phyloP scores from a whole-genome alignment of 2,329 filamentous ascomycete species.

The Fusarium nygamai region DNA sequence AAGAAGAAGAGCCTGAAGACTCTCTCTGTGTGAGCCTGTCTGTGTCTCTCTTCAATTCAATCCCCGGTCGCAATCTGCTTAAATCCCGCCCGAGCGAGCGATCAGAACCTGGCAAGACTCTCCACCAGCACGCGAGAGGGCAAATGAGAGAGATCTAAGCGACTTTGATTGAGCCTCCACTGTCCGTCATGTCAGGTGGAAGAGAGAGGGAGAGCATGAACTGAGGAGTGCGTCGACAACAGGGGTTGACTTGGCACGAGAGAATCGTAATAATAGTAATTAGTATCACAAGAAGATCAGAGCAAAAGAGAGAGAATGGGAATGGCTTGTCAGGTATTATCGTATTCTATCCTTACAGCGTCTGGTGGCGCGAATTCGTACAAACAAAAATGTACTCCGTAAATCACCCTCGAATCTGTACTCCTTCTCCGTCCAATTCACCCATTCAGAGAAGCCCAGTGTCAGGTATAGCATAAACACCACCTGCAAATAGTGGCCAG shows the following conservation, averaged over 20 bases:
- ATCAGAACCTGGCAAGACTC: constrained; percentile 35
- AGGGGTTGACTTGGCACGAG: constrained; percentile 3
- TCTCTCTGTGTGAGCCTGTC: neutral
- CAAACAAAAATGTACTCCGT: constrained; percentile 2
- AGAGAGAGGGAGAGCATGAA: constrained; percentile 6
- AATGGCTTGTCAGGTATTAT: neutral
- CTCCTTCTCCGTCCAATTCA: neutral
- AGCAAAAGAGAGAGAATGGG: neutral
- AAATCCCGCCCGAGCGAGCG: constrained; percentile 36
- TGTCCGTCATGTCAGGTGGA: constrained; percentile 2
- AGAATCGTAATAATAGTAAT: neutral
- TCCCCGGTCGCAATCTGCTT: constrained; percentile 42
- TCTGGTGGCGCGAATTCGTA: constrained; percentile 4
- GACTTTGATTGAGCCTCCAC: constrained; percentile 24
- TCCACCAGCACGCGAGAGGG: constrained; percentile 41
- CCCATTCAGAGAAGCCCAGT: neutral
- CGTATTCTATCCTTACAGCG: neutral
- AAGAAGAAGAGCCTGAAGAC: neutral
- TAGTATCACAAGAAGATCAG: neutral
- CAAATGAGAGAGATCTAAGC: constrained; percentile 44
- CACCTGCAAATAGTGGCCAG: constrained; percentile 21
- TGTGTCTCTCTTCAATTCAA: neutral
- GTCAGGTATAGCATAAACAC: constrained; percentile 24
- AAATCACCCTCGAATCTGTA: neutral
- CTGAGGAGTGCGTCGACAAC: constrained; percentile 39